Evolutionary conservation across 805 yeast genomes (phyloP), one percentile per base, ranked within the genome.

Genomic region (Candida boleticola): DNA sequence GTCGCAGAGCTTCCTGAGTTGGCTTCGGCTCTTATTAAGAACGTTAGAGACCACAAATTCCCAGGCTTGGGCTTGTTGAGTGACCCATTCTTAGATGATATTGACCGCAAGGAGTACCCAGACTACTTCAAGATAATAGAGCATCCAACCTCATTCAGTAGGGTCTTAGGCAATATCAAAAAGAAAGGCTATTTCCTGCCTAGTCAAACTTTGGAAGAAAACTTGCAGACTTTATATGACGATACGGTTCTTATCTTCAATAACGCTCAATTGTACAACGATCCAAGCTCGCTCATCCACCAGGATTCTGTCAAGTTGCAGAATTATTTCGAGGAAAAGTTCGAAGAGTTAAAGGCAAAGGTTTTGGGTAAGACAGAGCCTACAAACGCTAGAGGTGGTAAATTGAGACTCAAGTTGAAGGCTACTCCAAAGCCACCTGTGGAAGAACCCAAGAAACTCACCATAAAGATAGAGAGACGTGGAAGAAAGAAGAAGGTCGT

Each of bases 231-330:
- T 37, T 85, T 89, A 53, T 64, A 75, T 42, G 73, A 71, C 17
- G 84, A 82, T 39, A 69, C 84, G 5, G 64, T 69, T 22, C 65
- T 83, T 40, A 82, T 92, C 11, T 89, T 90, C 65, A 56, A 71
- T 35, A 93, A 93, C 62, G 96, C 97, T 1, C 80, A 80, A 55
- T 60, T 74, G 1, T 92, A 82, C 63, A 92, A 90, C 60, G 85
- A 81, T 45, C 85, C 85, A 40, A 79, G 77, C 1, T 79, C 93
- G 40, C 71, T 79, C 40, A 82, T 90, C 31, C 80, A 81, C 55
- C 77, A 77, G 45, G 95, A 89, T 63, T 83, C 97, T 0, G 63
- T 60, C 29, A 74, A 76, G 34, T 71, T 93, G 40, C 72, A 77
- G 46, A 71, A 70, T 23, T 72, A 71, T 45, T 80, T 84, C 49